Base-by-base conservation (phyloP, 140 eudicot genomes). In the Ambrosia hybrid region DNA sequence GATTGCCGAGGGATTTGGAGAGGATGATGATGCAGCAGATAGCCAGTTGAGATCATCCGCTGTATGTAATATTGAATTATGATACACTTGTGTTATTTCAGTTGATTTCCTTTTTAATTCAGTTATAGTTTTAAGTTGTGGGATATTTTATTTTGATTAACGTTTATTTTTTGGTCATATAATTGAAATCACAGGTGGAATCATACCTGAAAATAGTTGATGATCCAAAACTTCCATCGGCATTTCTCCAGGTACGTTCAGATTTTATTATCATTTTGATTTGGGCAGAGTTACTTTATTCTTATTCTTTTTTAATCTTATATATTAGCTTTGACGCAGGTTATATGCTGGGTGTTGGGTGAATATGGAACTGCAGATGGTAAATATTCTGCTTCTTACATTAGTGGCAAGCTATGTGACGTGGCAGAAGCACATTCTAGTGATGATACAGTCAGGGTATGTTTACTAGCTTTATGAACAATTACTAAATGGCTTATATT, bases 1-100 rank as follows among this genome's bases (percentile, higher is more conserved):
- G 86, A 91, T 95, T 81, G 99, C 99, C 16, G 99, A 95, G 79
- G 99, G 99, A 71, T 95, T 95, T 83, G 97, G 99, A 21, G 96
- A 95, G 75, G 99, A 95, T 76, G 97, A 91, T 80, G 96, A 91
- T 82, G 70, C 85, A 71, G 91, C 96, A 79, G 99, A 91, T 82
- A 84, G 91, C 78, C 97, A 90, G 84, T 81, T 95, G 81, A 83
- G 99, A 82, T 91, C 92, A 70, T 91, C 92, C 49, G 99, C 99
- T 73, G 99, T 95, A 84, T 55, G 97, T 84, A 56, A 16, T 8
- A 7, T 9, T 57, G 21, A 34, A 60, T 11, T 4, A 33, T 11
- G 45, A 11, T 17, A 12, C 45, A 5, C 43, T 34, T 58, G 65
- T 26, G 65, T 58, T 9, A 58, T 58, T 58, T 58, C 65, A 26